phyloP scores from a whole-genome alignment of 768 basidiomycete species.

The Cystofilobasidium macerans region DNA sequence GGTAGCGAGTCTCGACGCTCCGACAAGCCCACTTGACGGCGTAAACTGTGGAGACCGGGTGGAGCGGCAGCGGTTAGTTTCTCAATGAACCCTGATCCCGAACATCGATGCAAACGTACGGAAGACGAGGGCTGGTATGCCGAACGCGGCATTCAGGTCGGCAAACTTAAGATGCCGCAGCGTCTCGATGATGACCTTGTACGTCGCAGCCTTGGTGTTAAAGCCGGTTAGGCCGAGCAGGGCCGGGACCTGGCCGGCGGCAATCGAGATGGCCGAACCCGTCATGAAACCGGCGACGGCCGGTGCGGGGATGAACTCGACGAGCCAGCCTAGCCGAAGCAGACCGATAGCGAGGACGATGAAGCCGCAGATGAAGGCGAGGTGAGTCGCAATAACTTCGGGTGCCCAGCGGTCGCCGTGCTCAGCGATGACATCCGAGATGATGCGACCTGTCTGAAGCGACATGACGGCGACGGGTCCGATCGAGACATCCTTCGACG shows the following conservation, averaged over 20 bases:
- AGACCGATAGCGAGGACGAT: slow-evolving; percentile 83
- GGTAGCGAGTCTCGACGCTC: slow-evolving; percentile 30
- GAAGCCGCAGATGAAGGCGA: slow-evolving; percentile 64
- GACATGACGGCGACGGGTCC: slow-evolving; percentile 99
- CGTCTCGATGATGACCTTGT: slow-evolving; percentile 46
- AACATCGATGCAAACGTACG: background rate
- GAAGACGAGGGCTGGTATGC: slow-evolving; percentile 58
- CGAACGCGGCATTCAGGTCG: slow-evolving; percentile 77
- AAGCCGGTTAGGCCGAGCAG: slow-evolving; percentile 76
- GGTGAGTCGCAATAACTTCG: slow-evolving; percentile 67
- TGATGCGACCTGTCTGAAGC: slow-evolving; percentile 66
- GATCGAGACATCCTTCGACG: slow-evolving; percentile 96
- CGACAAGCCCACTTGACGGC: slow-evolving; percentile 36
- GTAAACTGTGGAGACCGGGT: slow-evolving; percentile 30
- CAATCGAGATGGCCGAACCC: slow-evolving; percentile 56
- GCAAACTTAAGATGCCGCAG: slow-evolving; percentile 67
- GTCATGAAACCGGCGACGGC: slow-evolving; percentile 60
- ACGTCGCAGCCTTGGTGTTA: slow-evolving; percentile 26
- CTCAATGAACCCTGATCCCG: too few relatives aligned
- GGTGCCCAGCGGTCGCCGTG: slow-evolving; percentile 45
- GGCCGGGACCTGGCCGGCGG: slow-evolving; percentile 49
- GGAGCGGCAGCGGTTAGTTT: background rate
- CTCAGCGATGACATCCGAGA: slow-evolving; percentile 49
- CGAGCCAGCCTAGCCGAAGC: slow-evolving; percentile 80
- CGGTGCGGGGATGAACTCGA: slow-evolving; percentile 75